These are phyloP conservation scores for Alternaria sp. DNA, from an alignment of 2,329 filamentous ascomycete genomes.

Conservation along the genomic window DNA sequence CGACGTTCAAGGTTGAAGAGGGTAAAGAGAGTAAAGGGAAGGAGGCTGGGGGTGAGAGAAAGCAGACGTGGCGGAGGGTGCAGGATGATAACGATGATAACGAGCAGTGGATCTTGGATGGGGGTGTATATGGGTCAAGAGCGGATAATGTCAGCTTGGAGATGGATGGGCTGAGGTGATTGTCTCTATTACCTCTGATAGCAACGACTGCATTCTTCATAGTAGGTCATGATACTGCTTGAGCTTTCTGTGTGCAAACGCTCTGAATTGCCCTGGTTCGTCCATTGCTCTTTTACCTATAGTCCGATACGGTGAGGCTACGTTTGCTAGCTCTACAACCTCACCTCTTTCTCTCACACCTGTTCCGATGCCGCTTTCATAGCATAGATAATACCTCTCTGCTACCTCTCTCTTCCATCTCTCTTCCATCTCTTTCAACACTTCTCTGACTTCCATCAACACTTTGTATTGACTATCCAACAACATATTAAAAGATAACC, in stretches of 20 bases:
- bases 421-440: too few species aligned
- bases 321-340: too few species aligned
- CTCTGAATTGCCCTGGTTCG: background rate
- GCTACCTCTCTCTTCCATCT: too few species aligned
- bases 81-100: conserved; percentile 64
- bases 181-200: background rate
- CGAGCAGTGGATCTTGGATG: conserved; percentile 62
- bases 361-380: too few species aligned
- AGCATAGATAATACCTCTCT: too few species aligned
- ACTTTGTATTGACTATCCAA: too few species aligned
- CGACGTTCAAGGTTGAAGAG: conserved; percentile 63
- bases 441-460: too few species aligned
- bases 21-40: conserved; percentile 66
- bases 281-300: background rate
- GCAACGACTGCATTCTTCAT: too few species aligned
- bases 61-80: conserved; percentile 58
- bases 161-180: conserved; percentile 21
- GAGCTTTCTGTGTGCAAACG: background rate
- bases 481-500: too few species aligned
- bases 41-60: conserved; percentile 50
- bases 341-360: too few species aligned
- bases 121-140: conserved; percentile 55
- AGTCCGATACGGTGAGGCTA: too few species aligned
- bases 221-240: background rate
- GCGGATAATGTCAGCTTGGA: conserved; percentile 27